Evolutionary conservation across 495 filamentous ascomycete species (phyloP).

Genomic region (Cercophora sp.): DNA sequence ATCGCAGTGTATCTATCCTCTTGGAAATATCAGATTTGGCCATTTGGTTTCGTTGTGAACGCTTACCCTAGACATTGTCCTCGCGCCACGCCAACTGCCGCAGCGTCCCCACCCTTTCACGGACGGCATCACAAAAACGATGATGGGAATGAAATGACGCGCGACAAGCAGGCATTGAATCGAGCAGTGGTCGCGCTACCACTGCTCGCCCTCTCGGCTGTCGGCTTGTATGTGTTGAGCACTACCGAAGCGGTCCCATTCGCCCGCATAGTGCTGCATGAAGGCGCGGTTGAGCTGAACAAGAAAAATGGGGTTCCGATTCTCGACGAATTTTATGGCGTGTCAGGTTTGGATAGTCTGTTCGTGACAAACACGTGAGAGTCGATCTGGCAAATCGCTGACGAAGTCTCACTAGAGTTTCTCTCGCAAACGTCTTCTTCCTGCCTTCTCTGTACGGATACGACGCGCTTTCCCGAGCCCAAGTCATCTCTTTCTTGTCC

Average conservation of each 20-base stretch:
- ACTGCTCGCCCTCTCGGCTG: not conserved
- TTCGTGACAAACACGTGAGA: too few species aligned
- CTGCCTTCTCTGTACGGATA: constrained; percentile 16
- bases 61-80: too few species aligned
- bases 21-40: too few species aligned
- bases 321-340: not conserved
- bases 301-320: not conserved
- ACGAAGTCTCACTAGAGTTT: not conserved
- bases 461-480: constrained; percentile 8
- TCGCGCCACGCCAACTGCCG: too few species aligned
- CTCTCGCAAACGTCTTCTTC: constrained; percentile 22
- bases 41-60: too few species aligned
- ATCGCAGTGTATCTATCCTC: too few species aligned
- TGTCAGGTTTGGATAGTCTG: not conserved
- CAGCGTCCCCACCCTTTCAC: too few species aligned
- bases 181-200: not conserved
- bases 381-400: not conserved
- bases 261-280: not conserved
- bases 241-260: not conserved
- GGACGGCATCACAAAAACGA: too few species aligned
- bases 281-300: not conserved
- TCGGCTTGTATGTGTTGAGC: not conserved
- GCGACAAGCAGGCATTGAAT: too few species aligned
- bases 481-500: constrained; percentile 19
- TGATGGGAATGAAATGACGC: too few species aligned